Conservation (phyloP, 139 green algal species). For the Picochlorum sp. region DNA sequence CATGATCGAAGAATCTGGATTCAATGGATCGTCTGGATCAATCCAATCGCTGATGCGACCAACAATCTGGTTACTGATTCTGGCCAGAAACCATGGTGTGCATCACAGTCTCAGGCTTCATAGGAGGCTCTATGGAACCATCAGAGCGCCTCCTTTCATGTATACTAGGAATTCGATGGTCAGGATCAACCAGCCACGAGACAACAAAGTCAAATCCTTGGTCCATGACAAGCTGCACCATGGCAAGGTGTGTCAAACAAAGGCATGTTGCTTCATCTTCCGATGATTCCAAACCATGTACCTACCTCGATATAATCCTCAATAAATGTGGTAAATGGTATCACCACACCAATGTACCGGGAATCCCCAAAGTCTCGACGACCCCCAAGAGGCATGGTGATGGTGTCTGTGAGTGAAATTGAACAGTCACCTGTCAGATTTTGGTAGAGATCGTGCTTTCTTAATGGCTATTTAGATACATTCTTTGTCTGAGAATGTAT, state of each 20-base stretch:
- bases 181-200: slow-evolving; percentile 57
- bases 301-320: not conserved
- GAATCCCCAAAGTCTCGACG: slow-evolving; percentile 76
- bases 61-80: slow-evolving; percentile 72
- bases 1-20: not conserved
- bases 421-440: too few species aligned
- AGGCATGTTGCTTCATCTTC: too few species aligned
- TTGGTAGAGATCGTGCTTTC: too few species aligned
- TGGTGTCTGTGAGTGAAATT: not conserved
- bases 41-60: slow-evolving; percentile 67
- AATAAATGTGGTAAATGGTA: slow-evolving; percentile 31
- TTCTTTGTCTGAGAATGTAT: too few species aligned
- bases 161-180: slow-evolving; percentile 18
- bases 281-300: not conserved
- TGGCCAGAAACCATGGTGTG: slow-evolving; percentile 38
- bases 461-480: too few species aligned
- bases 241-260: not conserved
- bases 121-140: slow-evolving; percentile 36
- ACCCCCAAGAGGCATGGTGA: slow-evolving; percentile 82
- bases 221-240: slow-evolving; percentile 41
- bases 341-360: slow-evolving; percentile 69
- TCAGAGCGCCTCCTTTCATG: slow-evolving; percentile 13
- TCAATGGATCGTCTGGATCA: slow-evolving; percentile 49
- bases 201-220: slow-evolving; percentile 90
- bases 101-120: slow-evolving; percentile 55